Conservation (phyloP, 2,329 filamentous ascomycete genomes). For the Ophiocordyceps camponoti-floridani region DNA sequence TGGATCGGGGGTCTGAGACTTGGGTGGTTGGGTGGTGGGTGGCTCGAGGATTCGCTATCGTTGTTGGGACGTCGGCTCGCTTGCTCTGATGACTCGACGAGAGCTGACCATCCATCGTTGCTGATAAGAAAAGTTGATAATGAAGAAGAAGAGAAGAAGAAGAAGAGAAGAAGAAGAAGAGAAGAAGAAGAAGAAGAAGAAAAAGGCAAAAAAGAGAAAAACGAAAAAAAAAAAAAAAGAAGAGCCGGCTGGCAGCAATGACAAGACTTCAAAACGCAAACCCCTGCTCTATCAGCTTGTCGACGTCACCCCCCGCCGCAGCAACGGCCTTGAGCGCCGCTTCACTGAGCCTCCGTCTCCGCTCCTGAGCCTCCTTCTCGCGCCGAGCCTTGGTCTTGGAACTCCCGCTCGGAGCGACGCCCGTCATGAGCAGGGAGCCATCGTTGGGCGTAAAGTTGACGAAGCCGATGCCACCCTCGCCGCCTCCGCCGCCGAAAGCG, state of each 20-base stretch:
- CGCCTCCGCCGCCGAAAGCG: constrained; percentile 3
- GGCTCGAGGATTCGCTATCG: no score
- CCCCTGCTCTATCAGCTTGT: constrained; percentile 31
- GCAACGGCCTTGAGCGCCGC: constrained; percentile 50
- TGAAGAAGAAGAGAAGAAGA: neutral
- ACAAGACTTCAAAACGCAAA: constrained; percentile 19
- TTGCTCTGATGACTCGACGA: no score
- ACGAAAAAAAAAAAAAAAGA: neutral
- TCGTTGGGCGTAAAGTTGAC: constrained; percentile 84
- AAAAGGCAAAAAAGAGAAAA: neutral
- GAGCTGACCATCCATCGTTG: no score
- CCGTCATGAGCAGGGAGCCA: constrained; percentile 60
- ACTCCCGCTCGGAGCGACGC: constrained; percentile 79
- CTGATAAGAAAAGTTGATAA: no score
- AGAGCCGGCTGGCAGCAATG: neutral
- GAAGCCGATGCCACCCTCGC: constrained; percentile 36
- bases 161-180: neutral
- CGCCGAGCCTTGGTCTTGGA: constrained; percentile 88
- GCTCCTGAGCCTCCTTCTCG: constrained; percentile 74
- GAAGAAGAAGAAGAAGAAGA: neutral
- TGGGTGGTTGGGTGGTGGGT: no score
- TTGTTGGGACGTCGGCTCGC: no score
- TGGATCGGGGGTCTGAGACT: no score
- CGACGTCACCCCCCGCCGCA: constrained; percentile 51
- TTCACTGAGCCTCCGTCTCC: constrained; percentile 48